Evolutionary conservation across 2,329 filamentous ascomycete genomes (phyloP), one percentile per base, ranked within the genome.

Genomic region (Diaporthe australafricana): DNA sequence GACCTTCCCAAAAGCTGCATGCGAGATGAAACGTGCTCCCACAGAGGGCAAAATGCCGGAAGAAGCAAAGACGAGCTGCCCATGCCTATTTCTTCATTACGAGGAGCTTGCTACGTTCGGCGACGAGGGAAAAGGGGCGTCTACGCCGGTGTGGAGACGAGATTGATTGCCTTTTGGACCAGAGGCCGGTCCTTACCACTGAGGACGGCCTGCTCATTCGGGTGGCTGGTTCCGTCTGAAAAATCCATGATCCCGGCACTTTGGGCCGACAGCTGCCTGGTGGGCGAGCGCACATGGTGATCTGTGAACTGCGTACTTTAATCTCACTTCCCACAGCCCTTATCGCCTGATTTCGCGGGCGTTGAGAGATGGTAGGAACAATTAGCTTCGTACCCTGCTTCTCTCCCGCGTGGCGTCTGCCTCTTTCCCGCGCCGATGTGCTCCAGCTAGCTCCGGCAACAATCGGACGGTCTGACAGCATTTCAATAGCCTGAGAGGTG

Each of bases 1-100:
- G 50, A 40, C 42, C 50, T 32, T 35, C 60, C 47, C 16, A 57
- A 47, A 30, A 16, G 52, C 56, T 73, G 69, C 72, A 73, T 63
- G 68, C 70, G 68, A 68, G 55, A 73, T 71, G 72, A 73, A 68
- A 71, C 69, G 55, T 35, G 48, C 32, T 60, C 35, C 32, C 66
- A 35, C 27, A 40, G 67, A 57, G 72, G 68, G 62, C 55, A 68
- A 66, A 68, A 48, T 71, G 62, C 62, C 63, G 27, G 45, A 68
- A 56, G 53, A 56, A 57, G 47, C 56, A 66, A 67, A 42, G 65
- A 53, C 38, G 52, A 30, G 30, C 30, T 48, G 17, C 35, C 9
- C 47, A 22, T 53, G 66, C 42, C 53, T 48, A 8, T 32, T 22
- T 63, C 9, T 63, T 20, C 20, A 35, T 38, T 30, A 25, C 60